phyloP scores from a whole-genome alignment of 164 flowering plant species.

The Vitis riparia region DNA sequence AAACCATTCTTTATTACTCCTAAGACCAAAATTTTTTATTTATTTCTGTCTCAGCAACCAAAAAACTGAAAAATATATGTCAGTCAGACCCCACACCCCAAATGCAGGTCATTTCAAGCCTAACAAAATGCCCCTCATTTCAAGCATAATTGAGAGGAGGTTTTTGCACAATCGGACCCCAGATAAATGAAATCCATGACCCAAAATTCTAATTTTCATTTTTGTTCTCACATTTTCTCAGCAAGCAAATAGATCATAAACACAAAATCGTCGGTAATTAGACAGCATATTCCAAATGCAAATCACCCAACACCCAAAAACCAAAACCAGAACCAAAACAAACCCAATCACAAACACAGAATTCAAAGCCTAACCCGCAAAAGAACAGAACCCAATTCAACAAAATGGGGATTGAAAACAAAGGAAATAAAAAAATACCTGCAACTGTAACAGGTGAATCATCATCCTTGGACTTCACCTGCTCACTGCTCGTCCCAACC shows the following conservation, averaged over 20 bases:
- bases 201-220: too few relatives aligned
- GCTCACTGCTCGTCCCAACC: conserved; percentile 15
- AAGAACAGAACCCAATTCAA: too few relatives aligned
- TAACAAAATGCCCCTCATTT: background rate
- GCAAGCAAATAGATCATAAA: background rate
- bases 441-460: conserved; percentile 45
- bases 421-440: conserved; percentile 19
- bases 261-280: background rate
- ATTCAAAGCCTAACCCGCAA: background rate
- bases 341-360: background rate
- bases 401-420: too few relatives aligned
- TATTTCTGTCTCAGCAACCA: background rate
- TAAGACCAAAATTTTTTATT: too few relatives aligned
- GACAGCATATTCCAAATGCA: background rate
- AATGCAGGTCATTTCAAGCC: background rate
- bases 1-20: too few relatives aligned
- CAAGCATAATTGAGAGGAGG: too few relatives aligned
- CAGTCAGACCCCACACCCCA: background rate
- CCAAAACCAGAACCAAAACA: background rate
- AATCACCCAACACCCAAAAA: background rate
- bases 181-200: too few relatives aligned
- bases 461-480: conserved; percentile 33
- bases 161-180: too few relatives aligned
- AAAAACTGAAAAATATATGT: background rate
- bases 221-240: background rate